Evolutionary conservation across 257 asterid species (phyloP).

Genomic region (Primulina huaijiensis): DNA sequence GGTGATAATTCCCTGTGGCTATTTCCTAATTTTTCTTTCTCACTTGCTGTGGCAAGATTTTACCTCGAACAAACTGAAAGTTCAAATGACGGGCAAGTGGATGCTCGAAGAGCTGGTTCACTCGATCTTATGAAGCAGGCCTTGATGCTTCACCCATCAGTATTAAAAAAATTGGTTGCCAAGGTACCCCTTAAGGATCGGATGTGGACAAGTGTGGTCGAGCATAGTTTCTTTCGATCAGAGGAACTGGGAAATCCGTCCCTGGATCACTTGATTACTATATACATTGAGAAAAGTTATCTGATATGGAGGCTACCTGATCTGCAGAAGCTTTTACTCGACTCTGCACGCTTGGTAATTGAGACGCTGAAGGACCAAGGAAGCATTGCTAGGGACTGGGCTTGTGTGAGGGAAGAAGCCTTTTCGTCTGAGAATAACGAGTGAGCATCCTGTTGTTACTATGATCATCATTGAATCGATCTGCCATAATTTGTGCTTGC

Average conservation of each 20-base stretch:
- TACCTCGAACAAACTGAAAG: conserved; percentile 52
- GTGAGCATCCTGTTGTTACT: conserved; percentile 37
- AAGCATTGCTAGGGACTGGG: conserved; percentile 67
- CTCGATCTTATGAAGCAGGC: conserved; percentile 91
- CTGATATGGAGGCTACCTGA: conserved; percentile 93
- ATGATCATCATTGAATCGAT: background rate
- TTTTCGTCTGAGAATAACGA: conserved; percentile 81
- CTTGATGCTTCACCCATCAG: conserved; percentile 83
- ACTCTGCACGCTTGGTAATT: conserved; percentile 60
- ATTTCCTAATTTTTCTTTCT: conserved; percentile 81
- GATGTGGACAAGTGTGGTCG: conserved; percentile 51
- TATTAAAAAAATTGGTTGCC: conserved; percentile 61
- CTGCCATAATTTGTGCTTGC: conserved; percentile 10
- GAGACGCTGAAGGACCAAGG: conserved; percentile 46
- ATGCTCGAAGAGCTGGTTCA: conserved; percentile 48
- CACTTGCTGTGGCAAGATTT: conserved; percentile 75
- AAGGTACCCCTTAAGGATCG: conserved; percentile 87
- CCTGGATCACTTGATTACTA: conserved; percentile 70
- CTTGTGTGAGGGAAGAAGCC: conserved; percentile 74
- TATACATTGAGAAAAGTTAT: conserved; percentile 81
- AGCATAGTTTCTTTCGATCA: conserved; percentile 50
- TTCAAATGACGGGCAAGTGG: conserved; percentile 24
- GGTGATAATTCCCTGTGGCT: conserved; percentile 79
- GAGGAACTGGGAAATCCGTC: conserved; percentile 68
- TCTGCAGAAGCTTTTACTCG: conserved; percentile 67